These are phyloP conservation scores for Pittosporum tobira DNA, from an alignment of 129 eudicot genomes.

Conservation along the genomic window DNA sequence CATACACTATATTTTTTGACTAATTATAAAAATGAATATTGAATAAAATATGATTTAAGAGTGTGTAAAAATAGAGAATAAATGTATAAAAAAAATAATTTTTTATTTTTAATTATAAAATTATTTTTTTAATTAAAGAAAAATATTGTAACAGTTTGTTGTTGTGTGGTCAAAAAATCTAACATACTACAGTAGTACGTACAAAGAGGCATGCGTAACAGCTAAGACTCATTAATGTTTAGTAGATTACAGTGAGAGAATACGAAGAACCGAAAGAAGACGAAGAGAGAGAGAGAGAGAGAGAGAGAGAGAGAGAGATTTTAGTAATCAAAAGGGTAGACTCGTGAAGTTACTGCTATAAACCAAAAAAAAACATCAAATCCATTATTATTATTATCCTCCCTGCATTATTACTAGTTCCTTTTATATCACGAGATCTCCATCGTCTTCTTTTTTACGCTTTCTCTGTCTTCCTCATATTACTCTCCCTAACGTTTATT, in stretches of 20 bases:
- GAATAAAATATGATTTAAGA: too few species aligned
- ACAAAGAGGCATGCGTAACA: not conserved
- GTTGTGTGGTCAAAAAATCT: too few species aligned
- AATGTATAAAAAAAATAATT: too few species aligned
- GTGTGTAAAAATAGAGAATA: too few species aligned
- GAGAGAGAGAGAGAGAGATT: not conserved
- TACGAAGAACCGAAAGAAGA: not conserved
- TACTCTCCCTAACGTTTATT: slow-evolving; percentile 2
- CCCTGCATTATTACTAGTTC: slow-evolving; percentile 27
- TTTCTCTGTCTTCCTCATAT: slow-evolving; percentile 9
- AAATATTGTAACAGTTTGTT: too few species aligned
- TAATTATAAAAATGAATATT: too few species aligned
- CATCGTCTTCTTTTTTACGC: slow-evolving; percentile 19
- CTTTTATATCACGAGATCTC: slow-evolving; percentile 49
- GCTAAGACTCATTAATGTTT: not conserved
- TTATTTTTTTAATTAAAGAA: too few species aligned
- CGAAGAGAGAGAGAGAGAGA: not conserved
- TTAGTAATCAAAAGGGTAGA: not conserved
- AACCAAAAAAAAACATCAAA: slow-evolving; percentile 3
- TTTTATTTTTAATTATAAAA: too few species aligned
- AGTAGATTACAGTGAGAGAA: not conserved
- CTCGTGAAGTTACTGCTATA: not conserved
- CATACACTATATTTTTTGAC: too few species aligned
- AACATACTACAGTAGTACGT: too few species aligned
- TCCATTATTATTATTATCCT: slow-evolving; percentile 9